These are phyloP conservation scores for Fragaria nilgerrensis DNA, from an alignment of 306 rosid genomes.

Conservation along the genomic window DNA sequence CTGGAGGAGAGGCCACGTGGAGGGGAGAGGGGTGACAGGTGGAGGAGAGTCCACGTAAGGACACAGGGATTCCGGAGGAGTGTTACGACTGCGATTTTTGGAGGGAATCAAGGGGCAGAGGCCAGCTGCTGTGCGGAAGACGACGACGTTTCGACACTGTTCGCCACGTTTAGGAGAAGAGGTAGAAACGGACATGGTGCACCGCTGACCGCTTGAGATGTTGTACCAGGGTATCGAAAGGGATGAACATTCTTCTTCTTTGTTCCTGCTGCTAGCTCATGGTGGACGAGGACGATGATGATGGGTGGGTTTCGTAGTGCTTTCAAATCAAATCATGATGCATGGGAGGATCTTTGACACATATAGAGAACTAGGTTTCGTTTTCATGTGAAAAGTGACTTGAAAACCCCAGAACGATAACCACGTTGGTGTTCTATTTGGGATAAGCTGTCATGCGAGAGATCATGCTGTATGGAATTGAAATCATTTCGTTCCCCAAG, in stretches of 20 bases:
- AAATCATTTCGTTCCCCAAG: neutral
- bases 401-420: neutral
- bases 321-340: neutral
- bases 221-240: neutral
- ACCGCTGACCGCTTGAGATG: constrained; percentile 7
- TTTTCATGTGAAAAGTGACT: neutral
- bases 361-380: neutral
- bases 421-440: neutral
- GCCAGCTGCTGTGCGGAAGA: neutral
- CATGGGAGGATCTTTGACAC: constrained; percentile 2
- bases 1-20: neutral
- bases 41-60: constrained; percentile 9
- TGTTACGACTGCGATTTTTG: neutral
- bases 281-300: neutral
- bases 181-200: neutral
- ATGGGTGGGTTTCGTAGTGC: neutral
- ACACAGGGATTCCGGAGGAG: neutral
- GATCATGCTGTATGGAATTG: neutral
- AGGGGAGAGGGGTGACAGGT: neutral
- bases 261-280: neutral
- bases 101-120: constrained; percentile 11
- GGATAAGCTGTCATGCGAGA: neutral
- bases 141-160: neutral
- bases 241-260: neutral
- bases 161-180: constrained; percentile 9